A percentile compares a stretch with the other conserved stretches of the same genome.
Evolutionary conservation across 1,284 basidiomycete species (phyloP).

Genomic region (Bjerkandera adusta): DNA sequence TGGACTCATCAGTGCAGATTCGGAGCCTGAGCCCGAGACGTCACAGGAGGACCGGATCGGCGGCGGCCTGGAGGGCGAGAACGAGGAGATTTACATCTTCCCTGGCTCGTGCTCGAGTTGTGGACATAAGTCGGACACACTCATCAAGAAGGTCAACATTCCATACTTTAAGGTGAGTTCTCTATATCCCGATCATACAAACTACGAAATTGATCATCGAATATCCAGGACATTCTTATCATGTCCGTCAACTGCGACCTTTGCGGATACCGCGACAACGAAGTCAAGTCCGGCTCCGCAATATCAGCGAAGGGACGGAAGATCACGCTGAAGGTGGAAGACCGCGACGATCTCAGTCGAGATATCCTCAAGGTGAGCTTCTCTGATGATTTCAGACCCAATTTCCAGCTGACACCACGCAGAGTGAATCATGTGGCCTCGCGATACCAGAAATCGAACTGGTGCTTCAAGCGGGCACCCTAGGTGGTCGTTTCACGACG

Average conservation of each 20-base stretch:
- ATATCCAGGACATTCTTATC: slow-evolving; percentile 86
- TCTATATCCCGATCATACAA: neutral
- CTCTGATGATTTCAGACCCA: neutral
- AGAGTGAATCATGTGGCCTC: slow-evolving; percentile 93
- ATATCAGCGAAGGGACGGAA: slow-evolving; percentile 85
- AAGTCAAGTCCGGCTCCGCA: slow-evolving; percentile 93
- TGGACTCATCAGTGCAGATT: slow-evolving; percentile 58
- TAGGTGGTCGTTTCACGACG: slow-evolving; percentile 98
- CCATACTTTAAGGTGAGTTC: slow-evolving; percentile 90
- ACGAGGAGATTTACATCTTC: slow-evolving; percentile 92
- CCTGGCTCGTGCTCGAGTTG: slow-evolving; percentile 90
- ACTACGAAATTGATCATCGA: neutral
- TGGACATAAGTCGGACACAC: slow-evolving; percentile 78
- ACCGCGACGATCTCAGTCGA: slow-evolving; percentile 90
- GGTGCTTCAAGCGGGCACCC: slow-evolving; percentile 87
- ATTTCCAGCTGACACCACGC: neutral
- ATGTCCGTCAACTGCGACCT: slow-evolving; percentile 97
- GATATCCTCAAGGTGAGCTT: slow-evolving; percentile 85
- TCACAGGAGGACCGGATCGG: slow-evolving; percentile 32
- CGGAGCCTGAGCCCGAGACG: slow-evolving; percentile 12
- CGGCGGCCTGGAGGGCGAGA: slow-evolving; percentile 33
- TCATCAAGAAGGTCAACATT: slow-evolving; percentile 97
- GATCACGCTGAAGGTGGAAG: slow-evolving; percentile 89
- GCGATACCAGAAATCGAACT: slow-evolving; percentile 95
- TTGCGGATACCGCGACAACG: slow-evolving; percentile 97